A percentile compares a stretch with the other conserved stretches of the same genome.
phyloP scores from a whole-genome alignment of 768 basidiomycete species.

The Phaeotremella fagi region DNA sequence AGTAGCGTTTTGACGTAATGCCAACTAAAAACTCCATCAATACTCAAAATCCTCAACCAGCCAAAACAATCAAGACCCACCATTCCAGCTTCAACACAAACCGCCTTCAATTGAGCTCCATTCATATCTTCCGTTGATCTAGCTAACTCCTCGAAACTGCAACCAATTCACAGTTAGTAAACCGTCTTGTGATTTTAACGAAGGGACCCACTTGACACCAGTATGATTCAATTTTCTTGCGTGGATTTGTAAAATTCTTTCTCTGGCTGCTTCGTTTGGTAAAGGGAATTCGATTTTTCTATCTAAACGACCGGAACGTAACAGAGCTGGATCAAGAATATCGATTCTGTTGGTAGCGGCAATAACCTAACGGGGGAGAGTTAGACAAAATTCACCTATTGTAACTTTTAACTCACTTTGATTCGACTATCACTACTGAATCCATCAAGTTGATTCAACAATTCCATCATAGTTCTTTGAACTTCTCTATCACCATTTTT shows the following conservation, averaged over 20 bases:
- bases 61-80: slow-evolving; percentile 57
- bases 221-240: slow-evolving; percentile 88
- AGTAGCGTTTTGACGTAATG: slow-evolving; percentile 78
- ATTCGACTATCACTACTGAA: slow-evolving; percentile 96
- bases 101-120: slow-evolving; percentile 72
- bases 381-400: background rate
- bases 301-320: slow-evolving; percentile 94
- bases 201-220: slow-evolving; percentile 64
- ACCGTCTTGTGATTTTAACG: background rate
- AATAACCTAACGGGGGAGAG: slow-evolving; percentile 64
- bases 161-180: background rate
- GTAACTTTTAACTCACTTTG: slow-evolving; percentile 59
- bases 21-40: slow-evolving; percentile 27
- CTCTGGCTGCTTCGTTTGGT: slow-evolving; percentile 92
- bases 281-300: slow-evolving; percentile 98
- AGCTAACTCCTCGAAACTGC: slow-evolving; percentile 81
- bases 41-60: no score
- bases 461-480: slow-evolving; percentile 99
- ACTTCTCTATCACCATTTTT: slow-evolving; percentile 99
- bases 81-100: slow-evolving; percentile 99
- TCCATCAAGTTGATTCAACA: slow-evolving; percentile 95
- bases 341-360: slow-evolving; percentile 99
- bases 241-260: slow-evolving; percentile 93
- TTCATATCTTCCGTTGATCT: slow-evolving; percentile 98
- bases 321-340: slow-evolving; percentile 94